Evolutionary conservation across 352 stramenopile species (phyloP), one percentile per base, ranked within the genome.

Genomic region (Phytophthora pisi): DNA sequence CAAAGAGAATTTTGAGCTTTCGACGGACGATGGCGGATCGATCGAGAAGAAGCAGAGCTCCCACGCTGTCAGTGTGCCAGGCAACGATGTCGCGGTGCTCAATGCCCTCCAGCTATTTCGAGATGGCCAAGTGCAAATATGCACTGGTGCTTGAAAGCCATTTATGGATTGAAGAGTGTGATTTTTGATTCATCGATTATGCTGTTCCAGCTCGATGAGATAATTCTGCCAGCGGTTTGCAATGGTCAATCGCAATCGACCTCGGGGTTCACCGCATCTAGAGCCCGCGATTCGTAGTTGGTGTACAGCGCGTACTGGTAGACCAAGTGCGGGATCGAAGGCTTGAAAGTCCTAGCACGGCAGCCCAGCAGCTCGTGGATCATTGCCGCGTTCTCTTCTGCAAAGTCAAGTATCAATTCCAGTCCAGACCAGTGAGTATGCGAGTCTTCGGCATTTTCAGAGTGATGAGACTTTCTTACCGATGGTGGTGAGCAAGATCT

Each of bases 301-400:
- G 88, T 82, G 67, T 88, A 99, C 6, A 97, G 77, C 9, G 86
- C 89, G 67, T 98, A 99, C 65, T 98, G 95, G 75, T 99, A 99
- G 47, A 98, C 92, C 18, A 99, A 83, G 75, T 98, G 88, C 13
- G 96, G 94, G 62, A 98, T 98, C 20, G 81, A 93, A 2, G 95
- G 95, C 53, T 90, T 88, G 70, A 98, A 98, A 10, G 56, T 62
- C 49, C 72, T 75, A 52, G 63, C 75, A 40, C 59, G 67, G 71
- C 79, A 97, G 6, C 72, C 77, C 20, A 99, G 81, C 10, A 99
- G 78, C n/a, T 82, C 72, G 9, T 88, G 43, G 56, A 99, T 95
- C 47, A 98, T 77, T 3, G 13, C 51, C 6, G 79, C 76, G 68
- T 98, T 98, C 72, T 98, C 93, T 47, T 87, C 87, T 95, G 63